phyloP scores from a whole-genome alignment of 1,139 yeast species.

The Suhomyces coccinellae region DNA sequence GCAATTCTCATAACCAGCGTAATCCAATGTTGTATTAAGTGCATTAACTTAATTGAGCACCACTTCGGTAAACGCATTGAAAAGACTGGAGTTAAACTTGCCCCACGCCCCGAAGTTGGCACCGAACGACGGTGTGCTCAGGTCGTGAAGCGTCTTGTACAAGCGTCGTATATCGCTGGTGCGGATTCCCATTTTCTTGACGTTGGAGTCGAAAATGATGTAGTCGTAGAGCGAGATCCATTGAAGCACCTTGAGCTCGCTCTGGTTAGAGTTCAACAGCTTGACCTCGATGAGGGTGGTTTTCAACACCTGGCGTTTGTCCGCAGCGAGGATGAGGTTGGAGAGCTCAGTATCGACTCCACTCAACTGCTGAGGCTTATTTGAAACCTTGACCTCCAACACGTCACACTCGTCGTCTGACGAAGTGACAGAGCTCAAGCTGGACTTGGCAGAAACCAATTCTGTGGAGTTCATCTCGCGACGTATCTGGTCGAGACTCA shows the following conservation, averaged over 20 bases:
- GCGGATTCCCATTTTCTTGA: constrained; percentile 20
- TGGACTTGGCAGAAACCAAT: constrained; percentile 4
- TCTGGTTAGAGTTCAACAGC: constrained; percentile 4
- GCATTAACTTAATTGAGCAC: background rate
- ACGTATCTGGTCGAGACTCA: constrained; percentile 32
- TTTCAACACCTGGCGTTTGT: constrained; percentile 12
- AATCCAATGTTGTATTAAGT: too few species aligned
- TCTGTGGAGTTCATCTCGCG: constrained; percentile 14
- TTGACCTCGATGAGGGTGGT: constrained; percentile 11
- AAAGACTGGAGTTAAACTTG: constrained; percentile 5
- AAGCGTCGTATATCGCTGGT: constrained; percentile 21
- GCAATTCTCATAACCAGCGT: too few species aligned
- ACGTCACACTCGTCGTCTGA: constrained; percentile 26
- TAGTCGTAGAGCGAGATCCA: constrained; percentile 34
- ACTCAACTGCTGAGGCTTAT: background rate
- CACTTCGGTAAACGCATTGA: constrained; percentile 6
- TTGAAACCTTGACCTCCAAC: constrained; percentile 1
- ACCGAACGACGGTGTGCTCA: constrained; percentile 1
- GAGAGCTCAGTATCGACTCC: constrained; percentile 7
- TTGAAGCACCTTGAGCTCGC: constrained; percentile 29
- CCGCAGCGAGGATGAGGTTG: constrained; percentile 6
- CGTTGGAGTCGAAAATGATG: constrained; percentile 20
- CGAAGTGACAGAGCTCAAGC: constrained; percentile 20
- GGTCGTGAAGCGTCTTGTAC: constrained; percentile 16
- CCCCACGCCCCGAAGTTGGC: constrained; percentile 5